phyloP scores from a whole-genome alignment of 2,329 filamentous ascomycete genomes.

The Venturia nashicola region DNA sequence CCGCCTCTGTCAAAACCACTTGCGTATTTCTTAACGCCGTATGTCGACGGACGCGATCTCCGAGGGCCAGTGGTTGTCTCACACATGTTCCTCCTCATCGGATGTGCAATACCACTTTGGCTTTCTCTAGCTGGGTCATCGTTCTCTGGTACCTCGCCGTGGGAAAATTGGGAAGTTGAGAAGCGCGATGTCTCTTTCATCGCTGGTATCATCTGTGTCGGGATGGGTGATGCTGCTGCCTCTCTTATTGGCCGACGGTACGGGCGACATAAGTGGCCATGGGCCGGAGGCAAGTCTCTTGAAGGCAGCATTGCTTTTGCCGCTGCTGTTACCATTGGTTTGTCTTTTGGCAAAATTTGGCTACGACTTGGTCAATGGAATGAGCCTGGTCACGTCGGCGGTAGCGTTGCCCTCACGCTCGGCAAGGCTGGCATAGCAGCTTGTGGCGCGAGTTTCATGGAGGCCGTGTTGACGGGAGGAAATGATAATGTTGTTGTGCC shows the following conservation, averaged over 20 bases:
- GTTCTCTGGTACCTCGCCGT: slow-evolving; percentile 35
- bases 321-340: slow-evolving; percentile 61
- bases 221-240: slow-evolving; percentile 87
- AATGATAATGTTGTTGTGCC: slow-evolving; percentile 98
- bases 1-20: slow-evolving; percentile 80
- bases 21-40: slow-evolving; percentile 77
- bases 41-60: slow-evolving; percentile 87
- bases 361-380: slow-evolving; percentile 62
- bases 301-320: slow-evolving; percentile 79
- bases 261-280: slow-evolving; percentile 83
- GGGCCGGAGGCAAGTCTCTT: slow-evolving; percentile 91
- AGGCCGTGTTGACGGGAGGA: slow-evolving; percentile 88
- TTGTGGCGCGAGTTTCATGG: slow-evolving; percentile 73
- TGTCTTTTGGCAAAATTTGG: slow-evolving; percentile 62
- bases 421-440: slow-evolving; percentile 61
- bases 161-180: slow-evolving; percentile 61
- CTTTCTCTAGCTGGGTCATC: slow-evolving; percentile 55
- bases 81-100: slow-evolving; percentile 90
- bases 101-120: slow-evolving; percentile 92
- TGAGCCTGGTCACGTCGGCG: slow-evolving; percentile 16
- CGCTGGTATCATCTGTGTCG: slow-evolving; percentile 84
- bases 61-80: slow-evolving; percentile 89
- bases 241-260: slow-evolving; percentile 79
- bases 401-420: slow-evolving; percentile 30
- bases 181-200: slow-evolving; percentile 77